phyloP scores from a whole-genome alignment of 2,329 filamentous ascomycete species.

The Aspergillus latus region DNA sequence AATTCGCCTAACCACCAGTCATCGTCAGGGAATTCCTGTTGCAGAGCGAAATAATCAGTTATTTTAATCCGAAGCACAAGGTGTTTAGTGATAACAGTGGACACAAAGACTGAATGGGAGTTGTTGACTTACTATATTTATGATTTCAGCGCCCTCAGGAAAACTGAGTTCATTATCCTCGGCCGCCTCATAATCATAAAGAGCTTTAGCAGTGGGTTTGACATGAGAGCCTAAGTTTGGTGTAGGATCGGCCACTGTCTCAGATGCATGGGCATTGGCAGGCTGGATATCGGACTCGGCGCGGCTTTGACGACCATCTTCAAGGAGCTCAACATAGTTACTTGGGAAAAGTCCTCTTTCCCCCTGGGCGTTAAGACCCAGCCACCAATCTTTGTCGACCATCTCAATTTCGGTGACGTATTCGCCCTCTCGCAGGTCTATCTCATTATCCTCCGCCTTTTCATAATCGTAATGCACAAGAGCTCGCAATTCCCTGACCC shows the following conservation, averaged over 20 bases:
- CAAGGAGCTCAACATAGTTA: conserved; percentile 90
- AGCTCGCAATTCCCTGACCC: conserved; percentile 66
- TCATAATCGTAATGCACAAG: conserved; percentile 93
- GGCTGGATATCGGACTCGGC: conserved; percentile 31
- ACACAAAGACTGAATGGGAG: background rate
- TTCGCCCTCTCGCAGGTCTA: conserved; percentile 86
- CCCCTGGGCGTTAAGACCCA: conserved; percentile 82
- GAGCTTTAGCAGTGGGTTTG: conserved; percentile 72
- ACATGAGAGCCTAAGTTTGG: conserved; percentile 28
- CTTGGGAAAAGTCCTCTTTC: conserved; percentile 91
- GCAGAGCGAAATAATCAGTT: background rate
- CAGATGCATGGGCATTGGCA: conserved; percentile 34
- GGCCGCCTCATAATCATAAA: conserved; percentile 95
- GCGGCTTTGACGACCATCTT: conserved; percentile 50
- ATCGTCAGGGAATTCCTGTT: conserved; percentile 88
- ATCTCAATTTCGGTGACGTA: conserved; percentile 89
- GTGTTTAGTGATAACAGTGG: background rate
- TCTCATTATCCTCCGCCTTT: conserved; percentile 95
- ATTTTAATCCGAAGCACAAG: background rate
- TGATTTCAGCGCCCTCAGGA: conserved; percentile 82
- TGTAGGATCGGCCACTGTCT: conserved; percentile 39
- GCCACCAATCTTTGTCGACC: conserved; percentile 99
- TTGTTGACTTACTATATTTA: conserved; percentile 63
- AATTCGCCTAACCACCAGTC: conserved; percentile 98
- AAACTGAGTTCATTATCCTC: conserved; percentile 89